These are phyloP conservation scores for Saccharomycopsis lassenensis DNA, from an alignment of 805 yeast genomes.

Conservation along the genomic window DNA sequence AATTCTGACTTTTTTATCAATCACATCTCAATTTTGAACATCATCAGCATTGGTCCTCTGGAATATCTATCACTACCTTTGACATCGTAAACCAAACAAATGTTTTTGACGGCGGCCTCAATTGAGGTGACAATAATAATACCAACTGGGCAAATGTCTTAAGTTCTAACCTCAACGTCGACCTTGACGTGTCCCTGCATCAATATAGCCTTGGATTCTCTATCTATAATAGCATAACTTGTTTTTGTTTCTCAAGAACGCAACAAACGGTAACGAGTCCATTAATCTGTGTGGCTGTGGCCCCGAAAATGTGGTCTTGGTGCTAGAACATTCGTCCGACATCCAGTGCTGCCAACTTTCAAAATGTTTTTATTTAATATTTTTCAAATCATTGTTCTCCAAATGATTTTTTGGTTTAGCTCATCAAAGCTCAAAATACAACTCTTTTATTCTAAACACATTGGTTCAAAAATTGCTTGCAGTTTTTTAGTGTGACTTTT, in stretches of 20 bases:
- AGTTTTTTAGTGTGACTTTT: too few relatives aligned
- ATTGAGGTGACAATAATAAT: slow-evolving; percentile 97
- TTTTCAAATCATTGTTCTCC: slow-evolving; percentile 7
- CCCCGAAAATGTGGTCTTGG: slow-evolving; percentile 99
- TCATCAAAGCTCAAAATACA: background rate
- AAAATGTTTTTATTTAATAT: slow-evolving; percentile 87
- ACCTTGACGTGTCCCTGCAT: slow-evolving; percentile 98
- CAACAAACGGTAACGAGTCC: slow-evolving; percentile 94
- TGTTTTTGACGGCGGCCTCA: slow-evolving; percentile 98
- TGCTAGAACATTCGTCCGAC: slow-evolving; percentile 99
- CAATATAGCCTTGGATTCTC: slow-evolving; percentile 96
- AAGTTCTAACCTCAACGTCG: slow-evolving; percentile 99
- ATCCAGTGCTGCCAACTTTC: slow-evolving; percentile 99
- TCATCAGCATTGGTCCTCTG: slow-evolving; percentile 99
- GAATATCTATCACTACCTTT: slow-evolving; percentile 98
- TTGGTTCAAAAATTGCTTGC: too few relatives aligned
- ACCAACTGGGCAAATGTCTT: slow-evolving; percentile 97
- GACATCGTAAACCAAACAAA: slow-evolving; percentile 96
- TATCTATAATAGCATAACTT: slow-evolving; percentile 97
- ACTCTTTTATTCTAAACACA: too few relatives aligned
- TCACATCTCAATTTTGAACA: too few relatives aligned
- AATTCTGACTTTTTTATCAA: too few relatives aligned
- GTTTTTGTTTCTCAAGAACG: slow-evolving; percentile 96
- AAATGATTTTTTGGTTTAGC: background rate
- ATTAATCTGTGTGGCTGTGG: slow-evolving; percentile 99